Percentiles rank a stretch among this genome's conserved stretches.
These are phyloP conservation scores for Fusarium sambucinum DNA, from an alignment of 2,329 filamentous ascomycete species.

Conservation along the genomic window DNA sequence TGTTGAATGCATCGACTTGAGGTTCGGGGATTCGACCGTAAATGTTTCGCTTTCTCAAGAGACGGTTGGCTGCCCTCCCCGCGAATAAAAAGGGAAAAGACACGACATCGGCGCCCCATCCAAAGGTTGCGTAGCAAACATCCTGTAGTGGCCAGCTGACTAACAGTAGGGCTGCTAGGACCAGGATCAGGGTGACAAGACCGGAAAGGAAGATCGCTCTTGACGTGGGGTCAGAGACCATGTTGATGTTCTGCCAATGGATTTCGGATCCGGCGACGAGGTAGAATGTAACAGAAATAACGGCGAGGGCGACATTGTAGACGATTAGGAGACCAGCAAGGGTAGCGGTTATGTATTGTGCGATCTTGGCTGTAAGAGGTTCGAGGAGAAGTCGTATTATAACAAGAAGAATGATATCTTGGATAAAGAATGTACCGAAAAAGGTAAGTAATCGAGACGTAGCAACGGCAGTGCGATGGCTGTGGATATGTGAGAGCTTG, in stretches of 20 bases:
- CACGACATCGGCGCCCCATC: slow-evolving; percentile 47
- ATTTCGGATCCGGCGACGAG: slow-evolving; percentile 52
- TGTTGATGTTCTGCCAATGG: slow-evolving; percentile 53
- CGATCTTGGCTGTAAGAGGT: slow-evolving; percentile 18
- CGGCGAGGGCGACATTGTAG: slow-evolving; percentile 43
- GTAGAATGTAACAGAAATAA: slow-evolving; percentile 51
- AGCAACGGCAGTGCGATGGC: slow-evolving; percentile 49
- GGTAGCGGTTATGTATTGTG: slow-evolving; percentile 28
- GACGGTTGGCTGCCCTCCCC: slow-evolving; percentile 8
- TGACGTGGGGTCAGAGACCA: slow-evolving; percentile 51
- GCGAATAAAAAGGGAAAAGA: slow-evolving; percentile 45
- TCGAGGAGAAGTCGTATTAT: slow-evolving; percentile 51
- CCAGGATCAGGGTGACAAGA: slow-evolving; percentile 46
- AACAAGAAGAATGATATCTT: slow-evolving; percentile 51
- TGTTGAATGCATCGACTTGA: slow-evolving; percentile 13
- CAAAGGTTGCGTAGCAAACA: slow-evolving; percentile 44
- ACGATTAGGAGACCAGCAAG: slow-evolving; percentile 36
- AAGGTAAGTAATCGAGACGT: slow-evolving; percentile 47
- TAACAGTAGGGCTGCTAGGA: slow-evolving; percentile 31
- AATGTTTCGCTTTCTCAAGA: slow-evolving; percentile 25
- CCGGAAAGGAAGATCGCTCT: slow-evolving; percentile 53
- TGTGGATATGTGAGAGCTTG: slow-evolving; percentile 52
- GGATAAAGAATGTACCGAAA: slow-evolving; percentile 52
- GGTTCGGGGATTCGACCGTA: slow-evolving; percentile 23
- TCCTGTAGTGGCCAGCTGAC: slow-evolving; percentile 46